Evolutionary conservation across 768 basidiomycete genomes (phyloP), one percentile per base, ranked within the genome.

Genomic region (Tylopilus plumbeoviolaceoides): DNA sequence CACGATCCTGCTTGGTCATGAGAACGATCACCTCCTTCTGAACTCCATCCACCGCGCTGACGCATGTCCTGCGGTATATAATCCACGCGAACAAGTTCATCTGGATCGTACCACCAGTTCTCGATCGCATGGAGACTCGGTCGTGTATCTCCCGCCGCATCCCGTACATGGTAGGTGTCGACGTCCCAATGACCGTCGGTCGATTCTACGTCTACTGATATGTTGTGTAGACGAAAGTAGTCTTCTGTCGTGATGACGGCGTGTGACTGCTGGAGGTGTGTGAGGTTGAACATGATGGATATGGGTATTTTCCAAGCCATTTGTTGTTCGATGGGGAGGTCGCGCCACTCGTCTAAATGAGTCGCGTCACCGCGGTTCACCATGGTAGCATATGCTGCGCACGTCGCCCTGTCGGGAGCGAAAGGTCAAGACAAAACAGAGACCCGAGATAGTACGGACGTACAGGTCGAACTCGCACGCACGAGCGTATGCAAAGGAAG

Each of bases 401-500:
- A 77, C 5, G 71, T 72, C 9, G 48, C 33, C 17, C 72, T 73
- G 44, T 28, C 9, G 21, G 14, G 25, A 1, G 20, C 2, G 18
- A 20, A 33, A 25, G 27, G 11, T 56, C 28, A 47, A 44, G n/a
- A 41, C 2, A 43, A 5, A 33, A 35, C 20, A 28, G 41, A 9
- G 15, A 12, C 10, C 5, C 21, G 4, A 45, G 27, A 8, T 28
- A 23, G 36, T 11, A 28, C 5, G 3, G n/a, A 12, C 67, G n/a
- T 39, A 66, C 66, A 62, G 20, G 21, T 70, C 66, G 20, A 68
- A 70, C 49, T 76, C 73, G 61, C 78, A 78, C 0, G 70, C 70
- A 23, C 77, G 73, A 9, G 76, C 76, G 30, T 79, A 79, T 23
- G 79, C 66, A 53, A 72, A 75, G 5, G 77, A 73, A 1, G 78